Conservation (phyloP, 2,329 filamentous ascomycete genomes). For the Ceratocystis cacaofunesta region DNA sequence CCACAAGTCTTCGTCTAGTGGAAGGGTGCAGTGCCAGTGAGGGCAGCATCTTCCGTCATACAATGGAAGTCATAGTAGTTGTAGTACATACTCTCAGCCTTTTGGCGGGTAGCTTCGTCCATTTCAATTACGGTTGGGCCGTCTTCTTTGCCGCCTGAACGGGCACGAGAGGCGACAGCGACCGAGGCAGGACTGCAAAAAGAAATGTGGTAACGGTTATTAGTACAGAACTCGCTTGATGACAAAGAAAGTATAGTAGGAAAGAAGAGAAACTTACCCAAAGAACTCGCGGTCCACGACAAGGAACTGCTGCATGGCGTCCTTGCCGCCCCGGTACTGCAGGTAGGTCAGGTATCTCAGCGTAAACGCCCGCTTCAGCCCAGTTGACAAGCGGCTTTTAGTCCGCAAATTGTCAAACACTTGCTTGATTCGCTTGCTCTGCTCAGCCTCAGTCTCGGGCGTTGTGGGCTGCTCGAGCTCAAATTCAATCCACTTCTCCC, state of each 20-base stretch:
- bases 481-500: conserved; percentile 77
- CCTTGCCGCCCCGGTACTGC: conserved; percentile 64
- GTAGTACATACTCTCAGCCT: conserved; percentile 37
- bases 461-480: conserved; percentile 71
- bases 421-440: conserved; percentile 61
- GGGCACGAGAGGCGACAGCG: conserved; percentile 28
- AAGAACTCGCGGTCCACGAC: conserved; percentile 73
- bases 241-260: not conserved
- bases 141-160: conserved; percentile 32
- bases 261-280: conserved; percentile 41
- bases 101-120: conserved; percentile 35
- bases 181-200: conserved; percentile 32
- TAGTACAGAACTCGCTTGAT: not conserved
- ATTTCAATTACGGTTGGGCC: conserved; percentile 30
- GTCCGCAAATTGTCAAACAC: conserved; percentile 62
- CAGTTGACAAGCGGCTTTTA: conserved; percentile 53
- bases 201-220: not conserved
- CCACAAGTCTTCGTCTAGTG: conserved; percentile 25
- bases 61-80: conserved; percentile 39
- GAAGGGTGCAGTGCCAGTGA: conserved; percentile 37
- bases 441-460: conserved; percentile 45
- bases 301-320: conserved; percentile 76
- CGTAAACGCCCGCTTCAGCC: conserved; percentile 59
- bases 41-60: conserved; percentile 30
- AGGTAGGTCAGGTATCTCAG: conserved; percentile 71